Evolutionary conservation across 345 rosid genomes (phyloP).

Genomic region (Eucalyptus microcorys): DNA sequence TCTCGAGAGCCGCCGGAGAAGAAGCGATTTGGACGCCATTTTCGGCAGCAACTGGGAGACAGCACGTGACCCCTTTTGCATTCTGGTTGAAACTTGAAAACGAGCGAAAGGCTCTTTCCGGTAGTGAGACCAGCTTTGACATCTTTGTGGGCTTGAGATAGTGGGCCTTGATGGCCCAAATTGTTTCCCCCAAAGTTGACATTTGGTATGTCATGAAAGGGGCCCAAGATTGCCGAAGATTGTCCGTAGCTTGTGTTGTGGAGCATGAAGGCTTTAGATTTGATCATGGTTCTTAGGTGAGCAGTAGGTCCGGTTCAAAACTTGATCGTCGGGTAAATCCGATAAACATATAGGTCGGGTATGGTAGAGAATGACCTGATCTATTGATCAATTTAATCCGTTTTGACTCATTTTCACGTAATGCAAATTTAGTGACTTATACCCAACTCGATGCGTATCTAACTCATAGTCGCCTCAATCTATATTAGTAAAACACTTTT

Average conservation of each 20-base stretch:
- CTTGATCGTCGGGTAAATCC: neutral
- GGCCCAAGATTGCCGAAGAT: neutral
- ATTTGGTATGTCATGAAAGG: neutral
- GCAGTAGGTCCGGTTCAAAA: neutral
- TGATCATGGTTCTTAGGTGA: neutral
- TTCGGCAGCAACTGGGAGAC: neutral
- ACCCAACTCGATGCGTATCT: rapidly evolving
- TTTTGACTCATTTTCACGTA: rapidly evolving
- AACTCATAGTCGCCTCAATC: neutral
- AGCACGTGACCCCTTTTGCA: neutral
- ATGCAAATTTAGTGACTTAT: neutral
- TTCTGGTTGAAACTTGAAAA: neutral
- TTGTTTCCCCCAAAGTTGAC: neutral
- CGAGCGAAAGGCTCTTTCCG: neutral
- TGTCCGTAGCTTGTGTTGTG: neutral
- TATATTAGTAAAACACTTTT: too few relatives aligned
- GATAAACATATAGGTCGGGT: neutral
- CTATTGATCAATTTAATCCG: too few relatives aligned
- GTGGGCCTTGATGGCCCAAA: neutral
- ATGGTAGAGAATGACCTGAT: neutral
- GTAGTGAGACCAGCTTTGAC: neutral
- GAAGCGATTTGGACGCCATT: conserved; percentile 34
- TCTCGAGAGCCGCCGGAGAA: conserved; percentile 16
- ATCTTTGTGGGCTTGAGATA: neutral
- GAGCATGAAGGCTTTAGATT: neutral